phyloP scores from a whole-genome alignment of 2,329 filamentous ascomycete species.

The Neophaeococcomyces aloes region DNA sequence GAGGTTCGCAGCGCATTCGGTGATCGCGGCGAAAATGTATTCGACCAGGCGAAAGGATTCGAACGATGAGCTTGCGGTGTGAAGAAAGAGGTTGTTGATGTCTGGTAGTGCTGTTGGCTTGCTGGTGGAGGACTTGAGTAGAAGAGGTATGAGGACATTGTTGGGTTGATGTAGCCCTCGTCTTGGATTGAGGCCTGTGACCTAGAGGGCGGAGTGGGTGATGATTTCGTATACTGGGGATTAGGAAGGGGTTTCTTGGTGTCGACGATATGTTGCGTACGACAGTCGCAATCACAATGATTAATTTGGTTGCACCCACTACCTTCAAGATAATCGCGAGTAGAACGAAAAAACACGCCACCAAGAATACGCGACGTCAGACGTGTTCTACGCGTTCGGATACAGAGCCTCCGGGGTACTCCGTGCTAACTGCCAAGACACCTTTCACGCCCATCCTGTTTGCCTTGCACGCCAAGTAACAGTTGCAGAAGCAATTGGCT shows the following conservation, averaged over 20 bases:
- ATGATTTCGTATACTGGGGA: neutral
- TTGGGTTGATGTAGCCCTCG: neutral
- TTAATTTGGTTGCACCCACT: neutral
- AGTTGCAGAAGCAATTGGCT: no score
- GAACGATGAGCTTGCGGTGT: conserved; percentile 31
- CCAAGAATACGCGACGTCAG: no score
- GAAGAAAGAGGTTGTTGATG: conserved; percentile 5
- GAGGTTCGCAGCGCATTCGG: conserved; percentile 19
- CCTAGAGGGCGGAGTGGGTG: neutral
- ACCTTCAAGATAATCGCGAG: no score
- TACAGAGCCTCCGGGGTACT: no score
- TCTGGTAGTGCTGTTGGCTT: neutral
- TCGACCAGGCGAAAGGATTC: conserved; percentile 29
- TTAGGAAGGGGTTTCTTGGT: no score
- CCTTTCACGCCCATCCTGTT: no score
- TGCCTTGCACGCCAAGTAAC: no score
- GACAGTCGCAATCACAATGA: neutral
- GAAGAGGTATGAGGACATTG: conserved; percentile 9
- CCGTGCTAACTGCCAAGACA: no score
- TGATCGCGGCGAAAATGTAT: conserved; percentile 9
- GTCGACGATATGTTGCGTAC: neutral
- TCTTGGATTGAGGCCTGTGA: neutral
- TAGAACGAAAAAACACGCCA: no score
- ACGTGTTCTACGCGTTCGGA: no score
- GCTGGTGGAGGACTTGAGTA: conserved; percentile 8